Evolutionary conservation across 2,329 filamentous ascomycete species (phyloP).

Genomic region (Pezicula radicicola): DNA sequence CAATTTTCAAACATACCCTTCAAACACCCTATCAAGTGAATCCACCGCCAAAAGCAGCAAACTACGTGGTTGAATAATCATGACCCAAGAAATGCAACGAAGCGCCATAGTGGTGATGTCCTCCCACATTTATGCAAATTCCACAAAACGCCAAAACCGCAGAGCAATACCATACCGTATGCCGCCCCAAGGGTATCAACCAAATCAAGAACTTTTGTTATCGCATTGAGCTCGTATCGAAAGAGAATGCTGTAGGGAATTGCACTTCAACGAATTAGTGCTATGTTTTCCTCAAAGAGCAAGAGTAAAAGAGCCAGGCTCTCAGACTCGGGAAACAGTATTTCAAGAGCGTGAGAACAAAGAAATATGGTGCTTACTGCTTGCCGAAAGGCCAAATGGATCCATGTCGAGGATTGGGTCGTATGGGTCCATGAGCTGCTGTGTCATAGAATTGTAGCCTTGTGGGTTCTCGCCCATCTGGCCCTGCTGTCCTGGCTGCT

Average conservation of each 20-base stretch:
- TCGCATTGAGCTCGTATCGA: conserved; percentile 46
- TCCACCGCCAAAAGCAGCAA: no score
- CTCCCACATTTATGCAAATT: no score
- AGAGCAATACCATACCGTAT: neutral
- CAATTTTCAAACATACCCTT: neutral
- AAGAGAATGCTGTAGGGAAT: conserved; percentile 81
- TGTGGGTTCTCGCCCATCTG: conserved; percentile 36
- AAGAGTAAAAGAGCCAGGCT: no score
- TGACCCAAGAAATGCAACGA: no score
- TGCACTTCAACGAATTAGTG: conserved; percentile 50
- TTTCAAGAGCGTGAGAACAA: no score
- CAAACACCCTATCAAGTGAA: neutral
- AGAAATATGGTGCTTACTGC: conserved; percentile 39
- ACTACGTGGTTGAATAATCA: no score
- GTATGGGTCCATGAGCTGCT: conserved; percentile 62
- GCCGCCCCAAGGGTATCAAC: conserved; percentile 25
- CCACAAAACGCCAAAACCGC: no score
- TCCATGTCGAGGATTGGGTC: conserved; percentile 90
- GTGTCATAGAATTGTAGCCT: conserved; percentile 34
- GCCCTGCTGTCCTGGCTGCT: conserved; percentile 32
- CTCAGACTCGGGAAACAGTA: no score
- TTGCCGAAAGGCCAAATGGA: conserved; percentile 88
- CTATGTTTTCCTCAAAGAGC: no score
- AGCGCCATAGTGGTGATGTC: no score
- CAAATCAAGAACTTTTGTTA: conserved; percentile 16